Evolutionary conservation across 2,329 filamentous ascomycete genomes (phyloP).

Genomic region (Diaporthe vexans): DNA sequence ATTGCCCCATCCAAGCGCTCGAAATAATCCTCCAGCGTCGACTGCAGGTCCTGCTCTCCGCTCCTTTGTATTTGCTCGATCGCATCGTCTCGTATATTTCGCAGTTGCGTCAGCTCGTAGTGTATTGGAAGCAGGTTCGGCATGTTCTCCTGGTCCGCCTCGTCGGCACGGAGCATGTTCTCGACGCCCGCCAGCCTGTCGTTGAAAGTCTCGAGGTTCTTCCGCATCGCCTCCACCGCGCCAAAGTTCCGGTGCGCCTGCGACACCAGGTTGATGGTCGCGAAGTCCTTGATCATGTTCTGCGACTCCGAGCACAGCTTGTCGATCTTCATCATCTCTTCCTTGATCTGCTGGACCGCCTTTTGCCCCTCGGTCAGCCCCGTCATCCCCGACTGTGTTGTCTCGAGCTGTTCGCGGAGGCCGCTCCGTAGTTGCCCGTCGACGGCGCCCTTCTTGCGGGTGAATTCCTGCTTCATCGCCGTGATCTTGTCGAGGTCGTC

Average conservation of each 20-base stretch:
- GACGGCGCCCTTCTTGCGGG: conserved; percentile 91
- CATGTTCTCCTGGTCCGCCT: conserved; percentile 89
- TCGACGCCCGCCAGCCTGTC: conserved; percentile 82
- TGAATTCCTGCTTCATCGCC: conserved; percentile 90
- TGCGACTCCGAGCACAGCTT: conserved; percentile 97
- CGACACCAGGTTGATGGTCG: conserved; percentile 90
- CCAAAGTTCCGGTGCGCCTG: conserved; percentile 98
- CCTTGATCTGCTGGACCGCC: conserved; percentile 92
- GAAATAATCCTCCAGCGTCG: conserved; percentile 92
- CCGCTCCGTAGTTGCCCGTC: conserved; percentile 92
- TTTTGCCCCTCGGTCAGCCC: conserved; percentile 91
- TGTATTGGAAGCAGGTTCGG: conserved; percentile 91
- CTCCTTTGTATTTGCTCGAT: conserved; percentile 94
- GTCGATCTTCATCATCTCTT: conserved; percentile 99
- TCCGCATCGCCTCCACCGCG: conserved; percentile 93
- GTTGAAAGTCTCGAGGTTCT: conserved; percentile 89
- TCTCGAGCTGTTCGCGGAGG: conserved; percentile 91
- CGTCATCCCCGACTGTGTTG: conserved; percentile 93
- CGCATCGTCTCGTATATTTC: conserved; percentile 95
- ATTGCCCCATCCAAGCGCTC: conserved; percentile 87
- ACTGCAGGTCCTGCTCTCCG: conserved; percentile 80
- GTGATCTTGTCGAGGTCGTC: conserved; percentile 98
- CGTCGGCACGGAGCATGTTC: conserved; percentile 84
- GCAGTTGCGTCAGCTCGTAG: conserved; percentile 90
- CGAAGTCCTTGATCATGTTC: conserved; percentile 97